Base-by-base conservation (phyloP, 2,329 filamentous ascomycete genomes). In the Penicillium sp. region DNA sequence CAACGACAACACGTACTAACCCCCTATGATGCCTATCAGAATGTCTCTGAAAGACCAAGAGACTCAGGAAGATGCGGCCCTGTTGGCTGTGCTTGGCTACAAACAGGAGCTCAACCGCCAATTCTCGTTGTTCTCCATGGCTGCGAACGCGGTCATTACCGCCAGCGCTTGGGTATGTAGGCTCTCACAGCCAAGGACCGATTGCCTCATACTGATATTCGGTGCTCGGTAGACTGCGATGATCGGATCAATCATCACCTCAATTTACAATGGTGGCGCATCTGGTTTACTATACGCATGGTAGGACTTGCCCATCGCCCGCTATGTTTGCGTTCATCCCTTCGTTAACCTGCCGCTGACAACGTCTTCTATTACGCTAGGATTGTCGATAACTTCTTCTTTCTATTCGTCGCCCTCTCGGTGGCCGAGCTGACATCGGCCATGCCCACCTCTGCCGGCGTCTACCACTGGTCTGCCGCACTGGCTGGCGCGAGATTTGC, bases 341-440 rank as follows among this genome's bases (percentile, higher is more conserved):
- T 22, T 2, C 20, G 2, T 39, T 5, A 52, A 14, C 17, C 12
- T 39, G 28, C 25, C n/a, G 35, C 49, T 52, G 14, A 52, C 34
- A 17, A 52, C 22, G 35, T 25, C 35, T 37, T 15, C 15, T 34
- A 39, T 15, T 12, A 38, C 22, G 17, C 15, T 35, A 58, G 57
- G 57, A 55, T 58, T 31, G 57, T 58, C 11, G 57, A 58, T 45
- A 58, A 58, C 45, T 54, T 58, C 51, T 54, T 58, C 28, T 58
- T 58, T 35, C 57, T 58, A 35, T 58, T 58, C 39, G 41, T 58
- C 14, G 51, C 57, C 4, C 43, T 58, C n/a, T 58, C 57, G 25
- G 54, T 58, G 57, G 57, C 57, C 6, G 57, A 58, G 43, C 43
- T 58, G 49, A 55, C 57, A n/a, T 58, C 57, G 42, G 57, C 57